Evolutionary conservation across 768 basidiomycete species (phyloP).

Genomic region (Aureoboletus auriporus): DNA sequence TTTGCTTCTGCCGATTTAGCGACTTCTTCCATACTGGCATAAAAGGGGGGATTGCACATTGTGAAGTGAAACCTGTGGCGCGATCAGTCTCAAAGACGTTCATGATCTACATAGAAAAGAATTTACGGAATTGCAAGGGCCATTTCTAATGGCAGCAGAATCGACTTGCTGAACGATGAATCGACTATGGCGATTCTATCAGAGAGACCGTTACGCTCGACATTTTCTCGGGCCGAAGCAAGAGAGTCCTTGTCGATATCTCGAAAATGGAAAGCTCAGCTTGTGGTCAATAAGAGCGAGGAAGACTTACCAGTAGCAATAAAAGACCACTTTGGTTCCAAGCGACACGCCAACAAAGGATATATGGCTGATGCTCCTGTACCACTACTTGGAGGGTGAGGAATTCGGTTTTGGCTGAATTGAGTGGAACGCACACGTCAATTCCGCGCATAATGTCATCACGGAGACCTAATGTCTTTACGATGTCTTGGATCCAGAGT

Average conservation of each 20-base stretch:
- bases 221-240: slow-evolving; percentile 50
- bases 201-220: slow-evolving; percentile 52
- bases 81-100: neutral
- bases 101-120: neutral
- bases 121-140: slow-evolving; percentile 5
- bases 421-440: slow-evolving; percentile 58
- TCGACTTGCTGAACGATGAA: slow-evolving; percentile 32
- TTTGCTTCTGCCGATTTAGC: slow-evolving; percentile 56
- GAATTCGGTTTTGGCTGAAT: neutral
- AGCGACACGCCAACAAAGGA: slow-evolving; percentile 64
- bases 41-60: slow-evolving; percentile 98
- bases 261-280: slow-evolving; percentile 23
- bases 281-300: neutral
- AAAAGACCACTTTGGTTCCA: slow-evolving; percentile 54
- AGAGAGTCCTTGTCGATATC: slow-evolving; percentile 72
- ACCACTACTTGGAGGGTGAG: slow-evolving; percentile 46
- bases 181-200: slow-evolving; percentile 48
- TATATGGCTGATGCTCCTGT: slow-evolving; percentile 92
- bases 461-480: slow-evolving; percentile 30
- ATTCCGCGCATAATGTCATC: slow-evolving; percentile 43
- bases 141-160: slow-evolving; percentile 37
- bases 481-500: slow-evolving; percentile 76
- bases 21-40: slow-evolving; percentile 70
- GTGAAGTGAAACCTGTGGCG: slow-evolving; percentile 61
- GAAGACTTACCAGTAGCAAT: slow-evolving; percentile 58